A percentile compares a stretch with the other conserved stretches of the same genome.
Conservation (phyloP, 2,329 filamentous ascomycete genomes). For the Raffaelea ambrosiae region DNA sequence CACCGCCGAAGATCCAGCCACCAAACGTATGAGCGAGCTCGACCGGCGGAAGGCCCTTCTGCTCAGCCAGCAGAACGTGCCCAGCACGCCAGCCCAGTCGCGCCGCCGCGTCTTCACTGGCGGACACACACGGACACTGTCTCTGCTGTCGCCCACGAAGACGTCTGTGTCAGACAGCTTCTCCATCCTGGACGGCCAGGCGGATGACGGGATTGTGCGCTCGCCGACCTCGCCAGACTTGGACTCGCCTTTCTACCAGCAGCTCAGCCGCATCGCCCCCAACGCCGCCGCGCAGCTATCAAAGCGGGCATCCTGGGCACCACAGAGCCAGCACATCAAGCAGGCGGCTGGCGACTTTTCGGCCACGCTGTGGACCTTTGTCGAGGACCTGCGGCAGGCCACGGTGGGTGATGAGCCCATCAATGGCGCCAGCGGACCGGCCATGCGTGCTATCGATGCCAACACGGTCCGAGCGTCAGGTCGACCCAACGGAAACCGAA, state of each 20-base stretch:
- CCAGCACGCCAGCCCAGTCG: slow-evolving; percentile 24
- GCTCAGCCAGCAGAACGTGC: slow-evolving; percentile 30
- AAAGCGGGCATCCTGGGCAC: slow-evolving; percentile 54
- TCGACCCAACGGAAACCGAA: slow-evolving; percentile 30
- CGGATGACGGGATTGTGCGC: slow-evolving; percentile 30
- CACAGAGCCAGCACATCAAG: slow-evolving; percentile 48
- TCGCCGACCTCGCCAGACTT: slow-evolving; percentile 20
- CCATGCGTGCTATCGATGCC: slow-evolving; percentile 22
- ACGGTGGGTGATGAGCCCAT: slow-evolving; percentile 91
- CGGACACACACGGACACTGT: slow-evolving; percentile 58
- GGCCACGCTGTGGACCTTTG: slow-evolving; percentile 85
- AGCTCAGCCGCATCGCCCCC: slow-evolving; percentile 20
- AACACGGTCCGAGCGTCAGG: slow-evolving; percentile 35
- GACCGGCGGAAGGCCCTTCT: slow-evolving; percentile 66
- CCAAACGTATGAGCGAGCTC: slow-evolving; percentile 48
- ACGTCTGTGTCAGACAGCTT: slow-evolving; percentile 28
- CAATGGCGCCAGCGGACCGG: slow-evolving; percentile 32
- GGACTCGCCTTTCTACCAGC: slow-evolving; percentile 20
- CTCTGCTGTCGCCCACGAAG: slow-evolving; percentile 66
- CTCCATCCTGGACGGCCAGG: slow-evolving; percentile 26
- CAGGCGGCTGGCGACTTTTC: slow-evolving; percentile 86
- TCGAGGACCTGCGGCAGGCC: slow-evolving; percentile 90
- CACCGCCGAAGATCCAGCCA: slow-evolving; percentile 17
- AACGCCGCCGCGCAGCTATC: slow-evolving; percentile 28
- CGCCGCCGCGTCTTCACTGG: slow-evolving; percentile 61